These are phyloP conservation scores for Pichia sp. DNA, from an alignment of 1,139 yeast genomes.

Conservation along the genomic window DNA sequence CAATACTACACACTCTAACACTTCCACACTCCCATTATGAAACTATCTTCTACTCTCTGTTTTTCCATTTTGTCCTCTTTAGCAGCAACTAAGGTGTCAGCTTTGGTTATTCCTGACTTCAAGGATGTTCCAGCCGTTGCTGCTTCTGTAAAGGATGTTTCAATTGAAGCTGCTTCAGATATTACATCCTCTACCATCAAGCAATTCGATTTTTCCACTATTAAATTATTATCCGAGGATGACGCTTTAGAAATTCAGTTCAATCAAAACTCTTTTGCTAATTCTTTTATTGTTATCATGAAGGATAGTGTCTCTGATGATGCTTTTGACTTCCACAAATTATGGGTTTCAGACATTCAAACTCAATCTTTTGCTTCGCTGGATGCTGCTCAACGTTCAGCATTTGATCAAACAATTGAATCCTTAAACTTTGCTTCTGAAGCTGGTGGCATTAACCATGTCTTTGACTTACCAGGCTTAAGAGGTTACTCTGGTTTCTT, in stretches of 20 bases:
- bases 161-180: constrained; percentile 6
- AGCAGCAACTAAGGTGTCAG: constrained; percentile 56
- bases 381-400: constrained; percentile 11
- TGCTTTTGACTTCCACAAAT: constrained; percentile 54
- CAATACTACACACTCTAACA: background rate
- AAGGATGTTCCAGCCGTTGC: constrained; percentile 41
- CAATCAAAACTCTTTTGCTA: constrained; percentile 50
- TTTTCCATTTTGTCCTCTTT: constrained; percentile 38
- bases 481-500: constrained; percentile 73
- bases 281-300: constrained; percentile 74
- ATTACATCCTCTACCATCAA: constrained; percentile 3
- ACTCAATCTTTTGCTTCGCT: constrained; percentile 32
- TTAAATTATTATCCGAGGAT: constrained; percentile 23
- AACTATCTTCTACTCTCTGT: constrained; percentile 45
- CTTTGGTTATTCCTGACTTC: constrained; percentile 57
- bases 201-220: constrained; percentile 1
- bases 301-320: constrained; percentile 52
- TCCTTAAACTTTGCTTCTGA: constrained; percentile 23
- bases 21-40: constrained; percentile 28
- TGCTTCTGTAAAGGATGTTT: constrained; percentile 11
- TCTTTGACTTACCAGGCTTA: constrained; percentile 48
- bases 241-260: constrained; percentile 36
- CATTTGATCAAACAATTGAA: constrained; percentile 33
- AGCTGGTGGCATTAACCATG: constrained; percentile 57
- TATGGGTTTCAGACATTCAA: constrained; percentile 51